Evolutionary conservation across 2,329 filamentous ascomycete genomes (phyloP), one percentile per base, ranked within the genome.

Genomic region (Leptographium galeiforme): DNA sequence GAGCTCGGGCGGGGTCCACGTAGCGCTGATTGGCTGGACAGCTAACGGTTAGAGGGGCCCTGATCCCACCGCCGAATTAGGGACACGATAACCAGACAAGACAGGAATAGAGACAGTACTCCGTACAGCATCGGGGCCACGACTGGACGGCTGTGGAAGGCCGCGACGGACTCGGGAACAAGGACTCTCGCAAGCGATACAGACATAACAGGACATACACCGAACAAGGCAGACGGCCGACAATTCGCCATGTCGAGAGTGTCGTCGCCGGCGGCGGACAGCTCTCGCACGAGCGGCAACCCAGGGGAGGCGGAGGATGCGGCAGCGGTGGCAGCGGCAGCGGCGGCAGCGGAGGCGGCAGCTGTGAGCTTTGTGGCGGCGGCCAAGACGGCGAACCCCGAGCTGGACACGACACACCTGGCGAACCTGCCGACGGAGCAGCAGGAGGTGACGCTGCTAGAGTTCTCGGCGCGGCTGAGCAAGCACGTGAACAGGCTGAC

Each of bases 401-500:
- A 95, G 73, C 86, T 98, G 67, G 90, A 98, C 66, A 72, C 95
- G 61, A 73, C 83, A 63, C 95, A 95, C 75, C 82, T 98, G 48
- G 85, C 95, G 68, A 78, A 87, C 51, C 80, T 97, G 48, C 88
- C 91, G 45, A 82, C 87, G 52, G 93, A 98, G 71, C 93, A 98
- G 68, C 93, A 98, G 70, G 90, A 96, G 63, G 80, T 98, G 13
- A 94, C 93, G 68, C 79, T 98, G 57, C 77, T 98, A 56, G 94
- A 84, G 32, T 96, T 94, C 65, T 85, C 90, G 39, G 85, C 89
- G 33, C 81, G 85, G 56, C 76, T 98, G 53, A 84, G 82, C 57
- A 85, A 85, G 61, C 87, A 96, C 75, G 86, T 95, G 46, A 76
- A 82, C 52, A 73, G 73, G 16, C 78, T 97, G 48, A 79, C 82